Base-by-base conservation (phyloP, 768 basidiomycete species). In the Lentinus brumalis region DNA sequence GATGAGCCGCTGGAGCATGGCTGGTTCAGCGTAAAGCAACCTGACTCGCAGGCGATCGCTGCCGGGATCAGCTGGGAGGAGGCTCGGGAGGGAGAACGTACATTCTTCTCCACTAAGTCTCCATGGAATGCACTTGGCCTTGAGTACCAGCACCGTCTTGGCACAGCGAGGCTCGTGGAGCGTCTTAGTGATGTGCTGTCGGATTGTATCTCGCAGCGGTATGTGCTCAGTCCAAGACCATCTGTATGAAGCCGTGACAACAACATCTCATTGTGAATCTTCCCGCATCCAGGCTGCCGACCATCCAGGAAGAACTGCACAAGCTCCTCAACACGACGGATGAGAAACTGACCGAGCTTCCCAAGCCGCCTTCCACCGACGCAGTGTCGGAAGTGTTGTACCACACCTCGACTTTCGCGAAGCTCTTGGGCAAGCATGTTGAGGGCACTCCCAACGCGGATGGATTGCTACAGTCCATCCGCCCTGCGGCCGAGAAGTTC, bases 201-300 rank as follows among this genome's bases (percentile, higher is more conserved):
- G 0, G 83, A 86, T 31, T 71, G 88, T 3, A 88, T 91, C 40
- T 72, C 80, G 0, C 84, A 83, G 63, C 74, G 86, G 90, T 88
- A 55, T 2, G 75, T 70, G 21, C 31, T 29, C 18, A 8, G 12
- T 29, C 4, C 49, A 31, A 30, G 11, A 10, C 29, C 12, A 12
- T 16, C 9, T 50, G 10, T 31, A 46, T 26, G 21, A 26, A 26
- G 21, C 21, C 21, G 21, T 26, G 21, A 26, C 21, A 26, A 26
- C 21, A 26, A 26, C 21, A 26, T 26, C 21, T 26, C 21, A 26
- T 26, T 26, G 21, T 26, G 21, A 26, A 26, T 26, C 21, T 26
- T 26, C n/a, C 26, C 18, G 4, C 11, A 18, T 32, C n/a, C 38
- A 91, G 90, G 45, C 76, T 91, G 0, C 88, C 89, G 0, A 73